phyloP scores from a whole-genome alignment of 768 basidiomycete species.

The Trametes cingulata region DNA sequence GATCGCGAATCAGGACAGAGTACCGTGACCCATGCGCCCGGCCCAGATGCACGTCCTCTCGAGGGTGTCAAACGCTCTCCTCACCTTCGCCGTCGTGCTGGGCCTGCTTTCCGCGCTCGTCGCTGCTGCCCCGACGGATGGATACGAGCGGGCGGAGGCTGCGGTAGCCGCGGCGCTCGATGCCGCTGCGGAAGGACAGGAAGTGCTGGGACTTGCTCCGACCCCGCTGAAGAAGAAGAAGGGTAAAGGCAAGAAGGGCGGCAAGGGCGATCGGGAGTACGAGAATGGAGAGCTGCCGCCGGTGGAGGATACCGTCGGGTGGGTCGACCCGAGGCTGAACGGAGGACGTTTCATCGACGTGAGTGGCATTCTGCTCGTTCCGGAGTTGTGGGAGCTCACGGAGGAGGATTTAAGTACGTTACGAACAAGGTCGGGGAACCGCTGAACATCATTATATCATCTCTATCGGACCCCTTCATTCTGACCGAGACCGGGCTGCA shows the following conservation, averaged over 20 bases:
- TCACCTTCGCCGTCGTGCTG: slow-evolving; percentile 2
- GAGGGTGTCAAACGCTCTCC: neutral
- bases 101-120: neutral
- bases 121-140: neutral
- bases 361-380: slow-evolving; percentile 29
- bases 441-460: slow-evolving; percentile 81
- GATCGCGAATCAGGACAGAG: slow-evolving; percentile 10
- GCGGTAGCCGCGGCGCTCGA: neutral
- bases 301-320: slow-evolving; percentile 38
- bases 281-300: slow-evolving; percentile 32
- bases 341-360: slow-evolving; percentile 82
- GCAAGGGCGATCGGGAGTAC: slow-evolving; percentile 19
- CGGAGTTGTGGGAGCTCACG: neutral
- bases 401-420: too few species aligned
- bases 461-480: slow-evolving; percentile 74
- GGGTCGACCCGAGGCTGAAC: slow-evolving; percentile 67
- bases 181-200: neutral
- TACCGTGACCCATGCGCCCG: slow-evolving; percentile 5
- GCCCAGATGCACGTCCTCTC: neutral
- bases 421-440: slow-evolving; percentile 72
- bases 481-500: slow-evolving; percentile 74
- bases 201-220: neutral
- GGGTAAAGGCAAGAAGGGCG: neutral
- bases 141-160: neutral
- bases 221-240: neutral